Evolutionary conservation across 1,284 basidiomycete species (phyloP).

Genomic region (Pseudozyma tsukubaensis): DNA sequence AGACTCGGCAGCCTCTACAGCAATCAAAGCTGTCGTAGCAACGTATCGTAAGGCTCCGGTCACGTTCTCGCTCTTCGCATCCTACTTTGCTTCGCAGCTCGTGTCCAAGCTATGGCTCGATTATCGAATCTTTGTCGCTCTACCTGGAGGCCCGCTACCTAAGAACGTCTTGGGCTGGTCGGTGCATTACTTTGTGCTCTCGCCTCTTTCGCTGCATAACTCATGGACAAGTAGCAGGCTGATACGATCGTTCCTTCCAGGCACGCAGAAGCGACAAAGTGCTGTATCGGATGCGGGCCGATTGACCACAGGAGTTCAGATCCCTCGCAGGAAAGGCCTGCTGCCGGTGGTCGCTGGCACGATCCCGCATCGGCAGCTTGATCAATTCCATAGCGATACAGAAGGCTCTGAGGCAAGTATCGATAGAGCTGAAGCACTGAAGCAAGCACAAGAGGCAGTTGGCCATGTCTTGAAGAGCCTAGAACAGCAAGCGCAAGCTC

Average conservation of each 20-base stretch:
- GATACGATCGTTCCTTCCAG: slow-evolving; percentile 11
- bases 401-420: not conserved
- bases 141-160: slow-evolving; percentile 38
- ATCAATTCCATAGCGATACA: slow-evolving; percentile 11
- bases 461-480: slow-evolving; percentile 3
- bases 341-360: slow-evolving; percentile 25
- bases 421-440: not conserved
- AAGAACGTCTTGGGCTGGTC: slow-evolving; percentile 49
- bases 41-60: slow-evolving; percentile 36
- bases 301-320: slow-evolving; percentile 17
- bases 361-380: slow-evolving; percentile 44
- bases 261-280: not conserved
- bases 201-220: slow-evolving; percentile 24
- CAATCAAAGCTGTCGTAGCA: slow-evolving; percentile 12
- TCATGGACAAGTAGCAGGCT: slow-evolving; percentile 25
- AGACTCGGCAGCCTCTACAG: slow-evolving; percentile 1
- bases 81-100: slow-evolving; percentile 33
- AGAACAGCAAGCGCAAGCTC: slow-evolving; percentile 8
- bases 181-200: slow-evolving; percentile 36
- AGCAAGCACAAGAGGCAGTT: slow-evolving; percentile 17
- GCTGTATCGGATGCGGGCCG: not conserved
- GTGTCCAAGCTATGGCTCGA: slow-evolving; percentile 29
- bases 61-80: slow-evolving; percentile 33
- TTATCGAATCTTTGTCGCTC: slow-evolving; percentile 42
- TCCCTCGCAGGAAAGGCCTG: slow-evolving; percentile 18